Evolutionary conservation across 345 rosid genomes (phyloP).

Genomic region (Lagerstroemia speciosa): DNA sequence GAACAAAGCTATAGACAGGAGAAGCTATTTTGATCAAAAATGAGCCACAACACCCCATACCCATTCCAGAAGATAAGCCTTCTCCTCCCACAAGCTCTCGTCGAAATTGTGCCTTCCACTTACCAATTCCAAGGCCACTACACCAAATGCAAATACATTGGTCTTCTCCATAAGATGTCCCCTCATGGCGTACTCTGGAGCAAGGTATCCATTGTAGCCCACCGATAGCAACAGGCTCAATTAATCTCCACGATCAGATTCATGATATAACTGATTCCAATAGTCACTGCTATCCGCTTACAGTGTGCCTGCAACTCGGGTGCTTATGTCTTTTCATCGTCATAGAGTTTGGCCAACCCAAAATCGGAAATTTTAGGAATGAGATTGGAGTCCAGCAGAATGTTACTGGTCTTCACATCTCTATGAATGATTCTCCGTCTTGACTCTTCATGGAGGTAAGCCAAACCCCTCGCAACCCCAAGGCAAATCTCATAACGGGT

Average conservation of each 20-base stretch:
- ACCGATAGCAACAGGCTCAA: not conserved
- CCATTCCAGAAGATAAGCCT: slow-evolving; percentile 67
- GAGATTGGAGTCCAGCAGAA: slow-evolving; percentile 40
- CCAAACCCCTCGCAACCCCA: slow-evolving; percentile 50
- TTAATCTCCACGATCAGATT: too few species aligned
- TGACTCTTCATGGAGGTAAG: slow-evolving; percentile 59
- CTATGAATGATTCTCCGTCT: slow-evolving; percentile 47
- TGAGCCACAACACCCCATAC: slow-evolving; percentile 14
- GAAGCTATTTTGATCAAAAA: not conserved
- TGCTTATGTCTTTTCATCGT: slow-evolving; percentile 49
- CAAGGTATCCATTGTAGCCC: slow-evolving; percentile 44
- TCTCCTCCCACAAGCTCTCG: slow-evolving; percentile 31
- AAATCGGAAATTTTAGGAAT: slow-evolving; percentile 53
- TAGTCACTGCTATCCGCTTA: slow-evolving; percentile 10
- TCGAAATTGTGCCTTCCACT: slow-evolving; percentile 64
- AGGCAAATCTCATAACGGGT: slow-evolving; percentile 35
- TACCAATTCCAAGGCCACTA: slow-evolving; percentile 49
- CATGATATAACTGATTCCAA: not conserved
- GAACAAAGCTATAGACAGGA: not conserved
- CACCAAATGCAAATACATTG: slow-evolving; percentile 60
- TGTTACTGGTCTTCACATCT: slow-evolving; percentile 47
- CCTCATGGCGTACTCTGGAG: slow-evolving; percentile 71
- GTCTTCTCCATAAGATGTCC: slow-evolving; percentile 70
- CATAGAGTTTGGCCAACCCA: slow-evolving; percentile 54
- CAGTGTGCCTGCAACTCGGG: slow-evolving; percentile 54